Evolutionary conservation across 306 rosid genomes (phyloP), one percentile per base, ranked within the genome.

Genomic region (Lathyrus oleraceus): DNA sequence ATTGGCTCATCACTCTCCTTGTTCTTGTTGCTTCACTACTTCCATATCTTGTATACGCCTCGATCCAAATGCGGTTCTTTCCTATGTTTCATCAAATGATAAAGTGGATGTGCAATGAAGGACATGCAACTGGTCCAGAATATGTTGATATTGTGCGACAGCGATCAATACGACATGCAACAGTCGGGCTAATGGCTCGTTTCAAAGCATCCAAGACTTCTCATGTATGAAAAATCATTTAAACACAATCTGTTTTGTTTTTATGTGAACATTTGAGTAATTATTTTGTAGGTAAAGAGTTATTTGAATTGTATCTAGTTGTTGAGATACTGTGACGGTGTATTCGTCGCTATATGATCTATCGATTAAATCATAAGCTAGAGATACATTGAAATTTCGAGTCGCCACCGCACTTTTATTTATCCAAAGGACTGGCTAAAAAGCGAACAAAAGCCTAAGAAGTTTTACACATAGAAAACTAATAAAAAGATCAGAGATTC

Each of bases 101-200:
- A 63, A 90, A 88, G 65, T 87, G 90, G 94, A 93, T 90, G 52
- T 43, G 81, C 52, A 72, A 69, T 5, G 98, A 93, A 8, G 91
- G 97, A 8, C 83, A 81, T 11, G 79, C 77, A 4, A 61, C 79
- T 54, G 94, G 87, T 45, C 94, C 79, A 0, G 97, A 90, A 73
- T 93, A 75, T 68, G 83, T 88, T 77, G 23, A 82, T 7, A 21
- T 87, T 61, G 97, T 88, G 21, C 71, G 96, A n/a, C 96, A 90
- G 66, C 82, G 94, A 72, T 90, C 98, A 0, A 23, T 93, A 10
- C 70, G 83, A 23, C 73, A 81, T 42, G 87, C 82, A 0, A 87
- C 96, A 0, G 94, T 93, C 13, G 98, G 98, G n/a, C 84, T 76
- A 79, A 93, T 96, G 0, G 97, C 98, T 47, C 87, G 96, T 45